Conservation (phyloP, 805 yeast genomes). For the Saccharomycopsis javanensis region DNA sequence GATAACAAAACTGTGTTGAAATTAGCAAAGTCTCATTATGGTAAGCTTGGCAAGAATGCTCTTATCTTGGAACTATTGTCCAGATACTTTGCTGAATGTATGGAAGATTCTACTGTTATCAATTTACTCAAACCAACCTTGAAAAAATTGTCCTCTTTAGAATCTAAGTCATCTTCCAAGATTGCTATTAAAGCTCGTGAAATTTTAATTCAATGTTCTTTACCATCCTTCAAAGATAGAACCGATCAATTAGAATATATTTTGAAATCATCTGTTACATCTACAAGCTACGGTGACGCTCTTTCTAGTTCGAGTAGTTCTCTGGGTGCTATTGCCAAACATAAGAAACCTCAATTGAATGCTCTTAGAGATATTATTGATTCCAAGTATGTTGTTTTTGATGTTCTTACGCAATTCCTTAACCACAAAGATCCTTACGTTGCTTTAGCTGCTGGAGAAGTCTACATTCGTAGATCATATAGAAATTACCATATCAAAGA, state of each 20-base stretch:
- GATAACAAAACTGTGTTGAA: slow-evolving; percentile 58
- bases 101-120: slow-evolving; percentile 60
- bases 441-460: slow-evolving; percentile 93
- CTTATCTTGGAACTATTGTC: slow-evolving; percentile 77
- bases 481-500: slow-evolving; percentile 87
- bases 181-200: slow-evolving; percentile 94
- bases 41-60: slow-evolving; percentile 89
- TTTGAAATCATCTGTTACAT: slow-evolving; percentile 82
- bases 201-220: slow-evolving; percentile 88
- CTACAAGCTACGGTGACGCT: slow-evolving; percentile 79
- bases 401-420: slow-evolving; percentile 88
- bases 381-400: slow-evolving; percentile 92
- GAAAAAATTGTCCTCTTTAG: slow-evolving; percentile 76
- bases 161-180: slow-evolving; percentile 83
- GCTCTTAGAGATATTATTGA: slow-evolving; percentile 87
- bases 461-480: slow-evolving; percentile 92
- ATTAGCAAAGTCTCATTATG: slow-evolving; percentile 73
- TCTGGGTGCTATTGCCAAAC: slow-evolving; percentile 39
- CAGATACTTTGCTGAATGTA: slow-evolving; percentile 71
- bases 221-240: slow-evolving; percentile 93
- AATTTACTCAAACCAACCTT: slow-evolving; percentile 59
- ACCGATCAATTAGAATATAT: slow-evolving; percentile 96
- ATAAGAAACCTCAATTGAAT: slow-evolving; percentile 72
- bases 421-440: slow-evolving; percentile 77
- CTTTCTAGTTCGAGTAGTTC: neutral